Conservation (phyloP, 495 filamentous ascomycete species). For the Podospora didyma region DNA sequence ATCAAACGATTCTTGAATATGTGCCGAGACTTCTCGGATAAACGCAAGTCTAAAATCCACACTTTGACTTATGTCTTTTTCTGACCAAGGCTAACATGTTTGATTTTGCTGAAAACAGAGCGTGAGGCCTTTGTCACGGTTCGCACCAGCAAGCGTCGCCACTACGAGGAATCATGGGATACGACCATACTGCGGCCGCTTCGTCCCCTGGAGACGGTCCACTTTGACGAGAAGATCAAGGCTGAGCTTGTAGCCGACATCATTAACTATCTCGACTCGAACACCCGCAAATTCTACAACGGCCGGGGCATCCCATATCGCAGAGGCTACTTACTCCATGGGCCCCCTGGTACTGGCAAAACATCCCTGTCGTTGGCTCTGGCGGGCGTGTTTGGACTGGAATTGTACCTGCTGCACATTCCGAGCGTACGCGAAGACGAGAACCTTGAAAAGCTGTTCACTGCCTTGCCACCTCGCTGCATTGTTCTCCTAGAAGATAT, state of each 20-base stretch:
- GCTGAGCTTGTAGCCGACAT: conserved; percentile 66
- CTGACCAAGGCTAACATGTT: no score
- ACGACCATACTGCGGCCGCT: conserved; percentile 41
- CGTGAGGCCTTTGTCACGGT: conserved; percentile 42
- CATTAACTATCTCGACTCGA: conserved; percentile 72
- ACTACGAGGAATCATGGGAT: conserved; percentile 37
- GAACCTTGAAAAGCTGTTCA: conserved; percentile 52
- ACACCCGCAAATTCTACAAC: conserved; percentile 66
- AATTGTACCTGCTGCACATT: conserved; percentile 61
- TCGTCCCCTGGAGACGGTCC: conserved; percentile 42
- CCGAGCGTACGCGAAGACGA: conserved; percentile 42
- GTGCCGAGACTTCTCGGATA: conserved; percentile 44
- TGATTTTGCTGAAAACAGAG: no score
- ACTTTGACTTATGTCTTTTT: no score
- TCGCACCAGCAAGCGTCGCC: conserved; percentile 19
- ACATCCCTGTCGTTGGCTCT: conserved; percentile 59
- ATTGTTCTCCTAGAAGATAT: conserved; percentile 68
- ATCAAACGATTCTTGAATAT: conserved; percentile 39
- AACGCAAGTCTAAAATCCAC: conserved; percentile 12
- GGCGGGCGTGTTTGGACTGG: conserved; percentile 59
- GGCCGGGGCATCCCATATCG: conserved; percentile 64
- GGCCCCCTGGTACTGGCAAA: conserved; percentile 66
- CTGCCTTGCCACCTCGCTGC: conserved; percentile 55
- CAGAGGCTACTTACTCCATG: conserved; percentile 59
- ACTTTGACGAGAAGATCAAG: conserved; percentile 57